Conservation (phyloP, 495 filamentous ascomycete genomes). For the Zalerion maritima region DNA sequence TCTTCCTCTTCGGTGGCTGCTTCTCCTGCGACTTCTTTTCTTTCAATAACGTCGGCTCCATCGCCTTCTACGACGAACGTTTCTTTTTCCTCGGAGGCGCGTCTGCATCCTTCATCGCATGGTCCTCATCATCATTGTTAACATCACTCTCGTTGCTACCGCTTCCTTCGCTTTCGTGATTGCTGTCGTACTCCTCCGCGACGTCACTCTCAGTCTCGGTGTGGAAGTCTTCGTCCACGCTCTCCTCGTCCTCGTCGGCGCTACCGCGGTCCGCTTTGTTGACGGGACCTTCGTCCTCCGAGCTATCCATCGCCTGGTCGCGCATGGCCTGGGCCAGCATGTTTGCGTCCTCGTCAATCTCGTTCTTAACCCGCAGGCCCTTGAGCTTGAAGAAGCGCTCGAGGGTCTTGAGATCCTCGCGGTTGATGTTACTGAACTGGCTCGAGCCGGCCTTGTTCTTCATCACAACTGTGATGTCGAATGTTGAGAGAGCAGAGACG, state of each 20-base stretch:
- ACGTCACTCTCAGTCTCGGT: constrained; percentile 85
- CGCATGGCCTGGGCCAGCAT: constrained; percentile 70
- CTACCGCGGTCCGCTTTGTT: constrained; percentile 65
- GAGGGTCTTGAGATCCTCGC: constrained; percentile 89
- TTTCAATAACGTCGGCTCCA: too few species aligned
- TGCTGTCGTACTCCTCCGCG: constrained; percentile 88
- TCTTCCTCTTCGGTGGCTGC: too few species aligned
- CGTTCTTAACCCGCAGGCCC: constrained; percentile 89
- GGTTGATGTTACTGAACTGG: constrained; percentile 98
- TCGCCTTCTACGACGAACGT: too few species aligned
- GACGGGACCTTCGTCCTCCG: constrained; percentile 73
- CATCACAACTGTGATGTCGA: constrained; percentile 85
- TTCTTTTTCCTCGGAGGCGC: constrained; percentile 60
- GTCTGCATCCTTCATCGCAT: constrained; percentile 25
- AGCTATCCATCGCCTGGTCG: constrained; percentile 58
- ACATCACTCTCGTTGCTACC: constrained; percentile 43
- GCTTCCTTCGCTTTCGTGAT: constrained; percentile 71
- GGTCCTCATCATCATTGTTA: constrained; percentile 38
- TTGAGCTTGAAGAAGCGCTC: constrained; percentile 94
- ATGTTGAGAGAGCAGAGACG: constrained; percentile 84
- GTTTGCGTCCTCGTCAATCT: constrained; percentile 52
- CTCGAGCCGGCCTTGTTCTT: constrained; percentile 65
- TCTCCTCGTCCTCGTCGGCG: constrained; percentile 91
- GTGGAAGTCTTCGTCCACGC: constrained; percentile 89
- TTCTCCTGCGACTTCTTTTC: too few species aligned